Evolutionary conservation across 2,329 filamentous ascomycete species (phyloP).

Genomic region (Diaporthe helianthi): DNA sequence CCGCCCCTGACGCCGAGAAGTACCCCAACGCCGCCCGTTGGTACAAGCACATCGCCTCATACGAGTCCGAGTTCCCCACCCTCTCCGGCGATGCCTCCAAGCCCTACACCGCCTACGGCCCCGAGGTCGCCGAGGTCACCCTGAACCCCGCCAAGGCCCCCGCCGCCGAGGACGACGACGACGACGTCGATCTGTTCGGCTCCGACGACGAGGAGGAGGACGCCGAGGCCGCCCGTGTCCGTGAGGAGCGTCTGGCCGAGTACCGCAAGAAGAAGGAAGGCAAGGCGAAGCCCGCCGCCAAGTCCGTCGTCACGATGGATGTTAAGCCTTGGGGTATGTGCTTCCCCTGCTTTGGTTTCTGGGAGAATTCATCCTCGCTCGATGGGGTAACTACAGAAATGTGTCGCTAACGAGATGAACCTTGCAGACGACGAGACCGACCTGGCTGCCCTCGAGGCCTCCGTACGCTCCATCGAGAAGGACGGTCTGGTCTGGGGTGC

Average conservation of each 20-base stretch:
- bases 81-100: conserved; percentile 92
- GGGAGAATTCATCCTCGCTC: too few species aligned
- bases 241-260: conserved; percentile 88
- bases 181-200: conserved; percentile 93
- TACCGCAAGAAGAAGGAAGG: conserved; percentile 97
- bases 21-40: conserved; percentile 94
- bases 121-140: conserved; percentile 78
- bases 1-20: conserved; percentile 79
- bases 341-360: conserved; percentile 16
- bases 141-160: conserved; percentile 87
- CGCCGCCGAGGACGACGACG: conserved; percentile 73
- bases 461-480: conserved; percentile 84
- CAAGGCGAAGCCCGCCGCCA: conserved; percentile 91
- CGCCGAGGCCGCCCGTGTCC: conserved; percentile 80
- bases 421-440: conserved; percentile 86
- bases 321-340: conserved; percentile 98
- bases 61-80: conserved; percentile 89
- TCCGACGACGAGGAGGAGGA: conserved; percentile 95
- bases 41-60: conserved; percentile 98
- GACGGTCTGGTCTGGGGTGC: conserved; percentile 97
- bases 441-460: conserved; percentile 80
- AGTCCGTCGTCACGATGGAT: conserved; percentile 94
- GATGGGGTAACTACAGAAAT: too few species aligned
- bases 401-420: conserved; percentile 20
- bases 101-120: conserved; percentile 89